A percentile compares a stretch with the other conserved stretches of the same genome.
Evolutionary conservation across 768 basidiomycete species (phyloP).

Genomic region (Auricularia cornea): DNA sequence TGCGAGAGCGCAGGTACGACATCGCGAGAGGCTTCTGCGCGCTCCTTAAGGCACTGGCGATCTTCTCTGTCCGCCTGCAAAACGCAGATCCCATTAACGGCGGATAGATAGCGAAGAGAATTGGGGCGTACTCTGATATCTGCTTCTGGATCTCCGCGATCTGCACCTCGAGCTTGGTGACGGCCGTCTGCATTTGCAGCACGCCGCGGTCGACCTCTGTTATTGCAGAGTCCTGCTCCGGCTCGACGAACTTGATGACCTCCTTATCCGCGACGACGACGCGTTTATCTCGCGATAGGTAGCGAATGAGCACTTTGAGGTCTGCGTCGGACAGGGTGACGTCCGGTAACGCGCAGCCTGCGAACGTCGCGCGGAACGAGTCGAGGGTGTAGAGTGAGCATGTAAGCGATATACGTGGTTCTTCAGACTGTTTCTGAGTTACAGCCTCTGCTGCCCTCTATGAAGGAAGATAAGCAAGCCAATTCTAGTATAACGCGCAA

Average conservation of each 20-base stretch:
- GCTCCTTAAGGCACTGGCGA: slow-evolving; percentile 52
- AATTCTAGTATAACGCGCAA: not conserved
- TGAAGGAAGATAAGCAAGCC: not conserved
- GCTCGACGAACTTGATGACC: slow-evolving; percentile 74
- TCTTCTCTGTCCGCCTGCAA: slow-evolving; percentile 64
- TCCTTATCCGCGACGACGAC: slow-evolving; percentile 59
- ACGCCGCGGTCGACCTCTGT: slow-evolving; percentile 78
- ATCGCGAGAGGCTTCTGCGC: slow-evolving; percentile 70
- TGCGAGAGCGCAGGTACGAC: slow-evolving; percentile 70
- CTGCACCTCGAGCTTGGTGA: slow-evolving; percentile 58
- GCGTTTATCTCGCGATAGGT: slow-evolving; percentile 66
- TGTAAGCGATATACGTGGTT: slow-evolving; percentile 37
- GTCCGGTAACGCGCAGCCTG: slow-evolving; percentile 30
- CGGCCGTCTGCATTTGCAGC: slow-evolving; percentile 67
- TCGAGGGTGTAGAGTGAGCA: slow-evolving; percentile 56
- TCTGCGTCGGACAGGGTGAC: slow-evolving; percentile 50
- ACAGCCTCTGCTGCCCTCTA: slow-evolving; percentile 51
- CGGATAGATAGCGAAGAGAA: not conserved
- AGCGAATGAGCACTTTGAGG: slow-evolving; percentile 61
- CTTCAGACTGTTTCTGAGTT: slow-evolving; percentile 33
- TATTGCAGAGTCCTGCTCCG: slow-evolving; percentile 37
- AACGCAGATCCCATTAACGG: not conserved
- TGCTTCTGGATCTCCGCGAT: slow-evolving; percentile 58
- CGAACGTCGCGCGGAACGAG: slow-evolving; percentile 55
- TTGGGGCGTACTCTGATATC: slow-evolving; percentile 56